Conservation (phyloP, 495 filamentous ascomycete species). For the Saxophila tyrrhenica region DNA sequence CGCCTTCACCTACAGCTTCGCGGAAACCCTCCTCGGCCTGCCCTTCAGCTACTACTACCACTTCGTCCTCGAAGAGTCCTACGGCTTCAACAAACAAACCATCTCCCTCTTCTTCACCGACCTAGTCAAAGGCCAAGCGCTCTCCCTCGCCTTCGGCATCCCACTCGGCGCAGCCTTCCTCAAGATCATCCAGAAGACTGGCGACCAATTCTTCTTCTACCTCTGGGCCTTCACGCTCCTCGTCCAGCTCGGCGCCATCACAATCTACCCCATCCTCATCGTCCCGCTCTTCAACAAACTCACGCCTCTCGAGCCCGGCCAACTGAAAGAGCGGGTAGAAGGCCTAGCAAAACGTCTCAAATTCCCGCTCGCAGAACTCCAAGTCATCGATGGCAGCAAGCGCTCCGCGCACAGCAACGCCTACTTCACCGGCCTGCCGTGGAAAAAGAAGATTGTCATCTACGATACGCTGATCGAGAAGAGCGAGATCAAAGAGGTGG, state of each 20-base stretch:
- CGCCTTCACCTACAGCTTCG: constrained; percentile 72
- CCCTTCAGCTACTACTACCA: constrained; percentile 83
- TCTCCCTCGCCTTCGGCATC: constrained; percentile 64
- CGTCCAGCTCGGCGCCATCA: constrained; percentile 86
- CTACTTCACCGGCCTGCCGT: constrained; percentile 95
- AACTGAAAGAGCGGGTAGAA: constrained; percentile 80
- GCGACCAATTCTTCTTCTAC: constrained; percentile 90
- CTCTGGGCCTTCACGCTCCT: constrained; percentile 85
- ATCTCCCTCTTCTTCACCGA: constrained; percentile 79
- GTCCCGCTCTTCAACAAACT: constrained; percentile 97
- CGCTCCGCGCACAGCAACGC: constrained; percentile 94
- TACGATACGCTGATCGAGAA: constrained; percentile 97
- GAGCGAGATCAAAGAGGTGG: constrained; percentile 79
- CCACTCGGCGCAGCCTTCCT: constrained; percentile 86
- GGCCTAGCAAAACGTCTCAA: constrained; percentile 70
- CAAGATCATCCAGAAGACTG: constrained; percentile 81
- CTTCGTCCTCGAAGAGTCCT: constrained; percentile 92
- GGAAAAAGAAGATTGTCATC: constrained; percentile 99
- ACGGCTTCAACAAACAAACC: constrained; percentile 98
- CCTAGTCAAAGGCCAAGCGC: constrained; percentile 78
- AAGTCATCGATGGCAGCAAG: constrained; percentile 97
- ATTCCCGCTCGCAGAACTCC: constrained; percentile 81
- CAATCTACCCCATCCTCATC: constrained; percentile 89
- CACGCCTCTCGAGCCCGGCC: constrained; percentile 75
- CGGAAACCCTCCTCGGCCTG: constrained; percentile 63